A percentile compares a stretch with the other conserved stretches of the same genome.
phyloP scores from a whole-genome alignment of 1,284 basidiomycete species.

The Ustilago tritici region DNA sequence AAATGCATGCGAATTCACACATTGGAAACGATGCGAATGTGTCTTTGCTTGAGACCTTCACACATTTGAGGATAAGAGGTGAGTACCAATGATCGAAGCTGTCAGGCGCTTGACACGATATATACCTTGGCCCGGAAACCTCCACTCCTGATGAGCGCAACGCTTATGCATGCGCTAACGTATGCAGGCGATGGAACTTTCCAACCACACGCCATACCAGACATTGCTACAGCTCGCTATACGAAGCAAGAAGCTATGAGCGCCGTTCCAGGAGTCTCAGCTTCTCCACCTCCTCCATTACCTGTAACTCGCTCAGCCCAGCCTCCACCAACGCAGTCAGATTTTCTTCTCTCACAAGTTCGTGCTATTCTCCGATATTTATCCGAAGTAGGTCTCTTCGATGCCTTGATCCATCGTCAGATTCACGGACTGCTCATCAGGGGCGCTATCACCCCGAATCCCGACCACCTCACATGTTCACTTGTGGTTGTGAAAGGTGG shows the following conservation, averaged over 20 bases:
- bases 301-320: conserved; percentile 18
- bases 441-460: neutral
- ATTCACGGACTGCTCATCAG: conserved; percentile 20
- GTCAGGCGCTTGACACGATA: neutral
- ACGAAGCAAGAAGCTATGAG: conserved; percentile 5
- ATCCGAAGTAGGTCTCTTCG: conserved; percentile 28
- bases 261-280: neutral
- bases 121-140: neutral
- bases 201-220: neutral
- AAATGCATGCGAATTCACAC: too few species aligned
- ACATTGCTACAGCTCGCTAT: neutral
- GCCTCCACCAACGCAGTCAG: conserved; percentile 19
- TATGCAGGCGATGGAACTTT: too few species aligned
- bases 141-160: conserved; percentile 6
- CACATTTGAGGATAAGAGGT: neutral
- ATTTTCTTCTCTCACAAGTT: conserved; percentile 32
- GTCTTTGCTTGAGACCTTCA: too few species aligned
- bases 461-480: conserved; percentile 1
- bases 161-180: conserved; percentile 15
- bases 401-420: conserved; percentile 15
- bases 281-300: conserved; percentile 17
- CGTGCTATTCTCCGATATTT: conserved; percentile 27
- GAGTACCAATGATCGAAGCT: neutral
- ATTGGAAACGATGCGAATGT: too few species aligned
- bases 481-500: conserved; percentile 21